Base-by-base conservation (phyloP, 352 stramenopile genomes). In the Phytophthora pinifolia region DNA sequence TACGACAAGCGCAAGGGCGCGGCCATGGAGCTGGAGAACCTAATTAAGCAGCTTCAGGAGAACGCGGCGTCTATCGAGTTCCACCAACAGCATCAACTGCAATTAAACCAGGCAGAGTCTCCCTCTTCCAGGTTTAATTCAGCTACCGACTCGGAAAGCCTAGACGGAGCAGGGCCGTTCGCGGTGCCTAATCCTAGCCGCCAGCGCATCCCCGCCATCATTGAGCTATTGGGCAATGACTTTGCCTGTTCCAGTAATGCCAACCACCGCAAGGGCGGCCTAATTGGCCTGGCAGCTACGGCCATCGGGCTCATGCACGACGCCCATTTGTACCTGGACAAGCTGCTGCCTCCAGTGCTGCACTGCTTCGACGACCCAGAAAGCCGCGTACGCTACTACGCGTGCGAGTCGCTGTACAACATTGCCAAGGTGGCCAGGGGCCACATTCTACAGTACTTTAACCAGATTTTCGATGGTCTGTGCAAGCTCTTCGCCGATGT, bases 1-100 rank as follows among this genome's bases (percentile, higher is more conserved):
- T 99, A 99, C 72, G 98, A 99, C 62, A 99, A 99, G 77, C 91
- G 98, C 48, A 99, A 99, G 75, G 97, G 96, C 64, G 97, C 97
- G 1, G 97, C 97, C 7, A 86, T 99, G 49, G 98, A 99, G 76
- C 94, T 99, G 27, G 97, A 99, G 82, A 97, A 97, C 57, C 77
- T 99, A 17, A 97, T 99, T 52, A 99, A 99, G 72, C 89, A 93
- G 35, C 77, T 99, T 14, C 91, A 97, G 61, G 94, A 99, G 59
- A 96, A 91, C 45, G 88, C 94, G 4, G 97, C 88, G 30, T 81
- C 68, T 1, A 69, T 86, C 14, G 76, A 88, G 48, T 75, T 78
- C 46, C 78, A 88, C 56, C 71, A 85, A 55, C 71, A 87, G 36
- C 75, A 94, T 35, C 67, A 75, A 25, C 46, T 68, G 43, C 60